Base-by-base conservation (phyloP, 768 basidiomycete genomes). In the Cystofilobasidium ferigula region DNA sequence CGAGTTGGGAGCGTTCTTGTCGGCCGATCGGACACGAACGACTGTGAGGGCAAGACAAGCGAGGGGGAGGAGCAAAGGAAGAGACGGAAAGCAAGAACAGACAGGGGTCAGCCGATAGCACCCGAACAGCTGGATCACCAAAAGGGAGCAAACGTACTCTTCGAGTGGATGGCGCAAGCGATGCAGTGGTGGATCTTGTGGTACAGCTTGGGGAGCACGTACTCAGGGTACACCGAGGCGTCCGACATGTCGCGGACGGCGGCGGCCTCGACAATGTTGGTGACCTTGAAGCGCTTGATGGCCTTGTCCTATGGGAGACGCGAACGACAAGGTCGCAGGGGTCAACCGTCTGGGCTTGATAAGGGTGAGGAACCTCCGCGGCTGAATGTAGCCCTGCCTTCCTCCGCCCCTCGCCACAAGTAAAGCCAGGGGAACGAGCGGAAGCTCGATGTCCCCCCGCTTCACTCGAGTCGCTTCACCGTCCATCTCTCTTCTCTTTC, bases 211-310 rank as follows among this genome's bases (percentile, higher is more conserved):
- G 94, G 94, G 74, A 97, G 86, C 67, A 84, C 84, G 79, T 98
- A 98, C 79, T 97, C 94, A 66, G 81, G 78, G 80, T 97, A 99
- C 69, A 97, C 86, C 74, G 86, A 87, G 47, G 93, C 92, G 73
- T 98, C 95, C 76, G 86, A 89, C 76, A 99, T 88, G 81, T 99
- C 95, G 70, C 93, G 83, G 72, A 97, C 89, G 62, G 94, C 94
- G 53, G 95, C 95, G 75, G 89, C 89, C 84, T 98, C 94, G 66
- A 99, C 92, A 89, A 98, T 98, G 85, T 99, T 99, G 79, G 92
- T 85, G 75, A 98, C 94, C 43, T 93, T 95, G 84, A 94, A 94
- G 61, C 95, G 84, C 82, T 95, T 95, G 86, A 98, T 95, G 71
- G 94, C 94, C 84, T 98, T 98, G 82, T 98, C 94, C 83, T 98